Evolutionary conservation across 257 asterid genomes (phyloP), one percentile per base, ranked within the genome.

Genomic region (Solanum dulcamara): DNA sequence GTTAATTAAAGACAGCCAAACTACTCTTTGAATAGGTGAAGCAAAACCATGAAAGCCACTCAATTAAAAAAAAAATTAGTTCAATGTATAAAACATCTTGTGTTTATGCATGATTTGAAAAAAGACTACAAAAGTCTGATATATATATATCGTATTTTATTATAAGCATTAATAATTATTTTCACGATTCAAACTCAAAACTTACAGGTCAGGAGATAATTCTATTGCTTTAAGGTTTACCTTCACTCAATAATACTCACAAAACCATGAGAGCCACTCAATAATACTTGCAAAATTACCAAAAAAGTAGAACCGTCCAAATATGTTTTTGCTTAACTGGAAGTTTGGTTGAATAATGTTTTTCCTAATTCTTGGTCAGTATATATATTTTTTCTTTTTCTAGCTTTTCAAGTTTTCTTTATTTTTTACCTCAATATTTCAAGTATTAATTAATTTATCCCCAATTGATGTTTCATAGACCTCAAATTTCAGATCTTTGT

Each of bases 111-210:
- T 28, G 10, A 32, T 64, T 28, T 33, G 7, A 0, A 5, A 6
- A 0, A 13, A 28, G 10, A 64, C 24, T 59, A 4, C 3, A 2
- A 0, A 8, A 60, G 5, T 24, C 0, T 24, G 3, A 60, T 11
- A 22, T 60, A 5, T 4, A 60, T 0, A 60, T 5, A 0, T 24
- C n/a, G n/a, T 26, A 24, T 26, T 11, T 1, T 11, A 60, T 24
- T 60, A 11, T 0, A 60, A 60, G 0, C 3, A 24, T 5, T 11
- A 7, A 0, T 12, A 5, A 5, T 26, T 12, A 0, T 0, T 64
- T 64, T 64, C 22, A 30, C 0, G 2, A 8, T 6, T 30, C 2
- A 13, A 28, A 28, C 0, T 7, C 38, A 28, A 28, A 7, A 30
- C 3, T 4, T 28, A 28, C 6, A 2, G 7, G 14, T 28, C 20